Base-by-base conservation (phyloP, 495 filamentous ascomycete genomes). In the Xylaria acuta region DNA sequence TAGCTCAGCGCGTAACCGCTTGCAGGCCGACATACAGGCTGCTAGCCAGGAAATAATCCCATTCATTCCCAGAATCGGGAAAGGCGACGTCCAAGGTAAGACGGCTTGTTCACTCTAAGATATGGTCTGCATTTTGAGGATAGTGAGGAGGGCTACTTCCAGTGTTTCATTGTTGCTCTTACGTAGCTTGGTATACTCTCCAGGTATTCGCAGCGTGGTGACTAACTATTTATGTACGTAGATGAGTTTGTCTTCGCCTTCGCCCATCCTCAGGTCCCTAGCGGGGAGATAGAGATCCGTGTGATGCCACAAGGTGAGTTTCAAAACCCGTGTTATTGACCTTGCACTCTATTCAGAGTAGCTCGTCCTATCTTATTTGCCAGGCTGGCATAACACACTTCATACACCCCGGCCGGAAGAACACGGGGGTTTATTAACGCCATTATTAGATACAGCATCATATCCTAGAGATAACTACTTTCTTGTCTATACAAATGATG, bases 191-290 rank as follows among this genome's bases (percentile, higher is more conserved):
- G 11, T 16, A 22, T 12, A 2, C 27, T 56, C 53, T 53, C 32
- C 25, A 22, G 20, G 32, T 16, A 30, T 53, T 38, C 18, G 1
- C 2, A 6, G 22, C 53, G 4, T 30, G 8, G 56, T 16, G 25
- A 14, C 49, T 56, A 43, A 67, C 34, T 7, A 11, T 11, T 38
- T 41, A 18, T 47, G 9, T 64, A 5, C 11, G 34, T n/a, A 70
- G 90, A 90, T 36, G 87, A 88, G 41, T 85, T 94, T 72, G 84
- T 81, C 4, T 92, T 93, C 73, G 79, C 77, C 0, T 90, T 86
- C 67, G 77, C 73, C 1, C 64, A 76, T 20, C 78, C 82, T 34
- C 64, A 40, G 41, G 62, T 72, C 32, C 62, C 73, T 40, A 75
- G 67, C 5, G 67, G 74, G 3, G 64, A 73, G 12, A 78, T 91